phyloP scores from a whole-genome alignment of 257 asterid genomes.

The Primulina tabacum region DNA sequence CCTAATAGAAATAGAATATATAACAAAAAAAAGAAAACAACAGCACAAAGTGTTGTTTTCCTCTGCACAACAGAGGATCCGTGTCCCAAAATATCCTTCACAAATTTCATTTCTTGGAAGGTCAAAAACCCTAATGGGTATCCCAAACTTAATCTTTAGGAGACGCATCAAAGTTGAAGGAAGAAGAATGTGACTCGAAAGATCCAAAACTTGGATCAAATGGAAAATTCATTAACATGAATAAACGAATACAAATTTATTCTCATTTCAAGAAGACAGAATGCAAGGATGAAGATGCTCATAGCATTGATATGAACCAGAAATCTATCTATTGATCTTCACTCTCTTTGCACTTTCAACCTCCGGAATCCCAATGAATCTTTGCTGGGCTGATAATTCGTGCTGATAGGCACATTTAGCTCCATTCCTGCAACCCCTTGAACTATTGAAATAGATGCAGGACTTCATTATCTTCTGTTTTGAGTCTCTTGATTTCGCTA shows the following conservation, averaged over 20 bases:
- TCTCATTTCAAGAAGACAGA: not conserved
- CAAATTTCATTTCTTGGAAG: too few relatives aligned
- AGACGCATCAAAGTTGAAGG: not conserved
- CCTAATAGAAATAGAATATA: too few relatives aligned
- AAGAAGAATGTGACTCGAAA: not conserved
- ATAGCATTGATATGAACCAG: constrained; percentile 22
- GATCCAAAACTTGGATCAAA: not conserved
- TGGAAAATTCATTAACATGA: not conserved
- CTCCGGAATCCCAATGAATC: constrained; percentile 35
- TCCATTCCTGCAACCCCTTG: constrained; percentile 66
- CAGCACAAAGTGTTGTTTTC: too few relatives aligned
- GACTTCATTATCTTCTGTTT: constrained; percentile 50
- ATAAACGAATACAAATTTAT: not conserved
- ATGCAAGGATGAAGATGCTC: too few relatives aligned
- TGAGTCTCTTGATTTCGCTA: constrained; percentile 34
- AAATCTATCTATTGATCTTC: constrained; percentile 54
- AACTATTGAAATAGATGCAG: constrained; percentile 51
- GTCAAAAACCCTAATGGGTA: not conserved
- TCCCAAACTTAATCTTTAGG: not conserved
- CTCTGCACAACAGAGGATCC: too few relatives aligned
- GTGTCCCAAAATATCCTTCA: too few relatives aligned
- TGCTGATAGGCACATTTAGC: constrained; percentile 52
- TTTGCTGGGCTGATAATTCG: constrained; percentile 34
- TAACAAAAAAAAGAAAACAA: too few relatives aligned
- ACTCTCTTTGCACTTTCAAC: constrained; percentile 49